Evolutionary conservation across 208 protist species (phyloP).

Genomic region (Tritrichomonas foetus): DNA sequence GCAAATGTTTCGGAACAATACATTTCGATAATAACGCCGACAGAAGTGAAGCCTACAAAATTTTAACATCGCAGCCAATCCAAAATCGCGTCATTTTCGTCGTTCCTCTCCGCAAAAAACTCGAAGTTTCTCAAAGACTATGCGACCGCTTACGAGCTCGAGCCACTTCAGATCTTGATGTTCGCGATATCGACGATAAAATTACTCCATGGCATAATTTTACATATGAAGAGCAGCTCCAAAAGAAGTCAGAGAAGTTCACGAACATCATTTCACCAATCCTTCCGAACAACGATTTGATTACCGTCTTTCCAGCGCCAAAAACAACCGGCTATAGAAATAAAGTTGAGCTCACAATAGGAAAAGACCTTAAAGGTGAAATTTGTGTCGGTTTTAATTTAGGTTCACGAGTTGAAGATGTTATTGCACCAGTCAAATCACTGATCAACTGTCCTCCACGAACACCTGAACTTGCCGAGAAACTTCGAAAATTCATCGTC

Average conservation of each 20-base stretch:
- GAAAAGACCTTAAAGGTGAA: background rate
- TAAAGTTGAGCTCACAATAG: constrained; percentile 46
- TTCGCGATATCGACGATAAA: background rate
- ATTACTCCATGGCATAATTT: background rate
- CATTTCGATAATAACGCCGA: background rate
- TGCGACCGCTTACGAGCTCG: background rate
- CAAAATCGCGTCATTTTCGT: background rate
- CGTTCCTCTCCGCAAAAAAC: background rate
- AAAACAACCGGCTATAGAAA: constrained; percentile 39
- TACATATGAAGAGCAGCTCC: background rate
- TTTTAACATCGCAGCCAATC: background rate
- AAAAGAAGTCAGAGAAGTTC: background rate
- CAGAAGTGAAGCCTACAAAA: background rate
- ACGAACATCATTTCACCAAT: background rate
- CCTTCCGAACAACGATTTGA: background rate
- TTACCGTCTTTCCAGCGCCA: background rate
- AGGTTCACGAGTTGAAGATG: constrained; percentile 34
- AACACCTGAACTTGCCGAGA: constrained; percentile 10
- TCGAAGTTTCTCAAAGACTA: background rate
- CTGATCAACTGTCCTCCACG: background rate
- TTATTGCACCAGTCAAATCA: background rate
- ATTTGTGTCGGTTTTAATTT: constrained; percentile 44
- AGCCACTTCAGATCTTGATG: background rate
- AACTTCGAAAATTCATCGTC: background rate
- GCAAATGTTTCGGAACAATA: background rate